These are phyloP conservation scores for Colletotrichum simmondsii DNA, from an alignment of 2,329 filamentous ascomycete genomes.

Conservation along the genomic window DNA sequence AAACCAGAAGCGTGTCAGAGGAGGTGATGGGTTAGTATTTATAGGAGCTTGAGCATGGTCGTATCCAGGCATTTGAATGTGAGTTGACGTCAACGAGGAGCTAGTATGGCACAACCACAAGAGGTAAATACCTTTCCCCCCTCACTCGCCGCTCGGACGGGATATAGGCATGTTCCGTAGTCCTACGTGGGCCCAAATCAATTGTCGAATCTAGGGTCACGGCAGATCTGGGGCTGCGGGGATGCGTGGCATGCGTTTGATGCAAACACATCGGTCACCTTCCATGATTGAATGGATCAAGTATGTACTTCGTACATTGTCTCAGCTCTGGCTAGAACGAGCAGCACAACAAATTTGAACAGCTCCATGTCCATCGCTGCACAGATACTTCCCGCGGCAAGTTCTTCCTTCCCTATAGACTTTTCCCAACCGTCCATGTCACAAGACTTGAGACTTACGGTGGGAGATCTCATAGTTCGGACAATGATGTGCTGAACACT, in stretches of 20 bases:
- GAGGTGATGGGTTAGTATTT: background rate
- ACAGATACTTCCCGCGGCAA: too few species aligned
- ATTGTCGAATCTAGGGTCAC: background rate
- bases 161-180: background rate
- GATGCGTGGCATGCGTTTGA: background rate
- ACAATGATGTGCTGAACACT: slow-evolving; percentile 1
- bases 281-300: background rate
- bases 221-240: background rate
- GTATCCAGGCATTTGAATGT: background rate
- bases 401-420: too few species aligned
- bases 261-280: background rate
- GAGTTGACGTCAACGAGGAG: background rate
- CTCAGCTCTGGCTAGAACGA: background rate
- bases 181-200: background rate
- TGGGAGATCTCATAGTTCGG: background rate
- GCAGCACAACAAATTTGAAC: background rate
- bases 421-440: too few species aligned
- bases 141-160: background rate
- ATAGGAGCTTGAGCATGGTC: background rate
- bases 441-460: too few species aligned
- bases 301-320: background rate
- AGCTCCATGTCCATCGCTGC: background rate
- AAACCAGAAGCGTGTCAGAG: background rate
- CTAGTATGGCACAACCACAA: background rate
- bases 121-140: background rate